Conservation (phyloP, 148 eudicot genomes). For the Camellia japonica region DNA sequence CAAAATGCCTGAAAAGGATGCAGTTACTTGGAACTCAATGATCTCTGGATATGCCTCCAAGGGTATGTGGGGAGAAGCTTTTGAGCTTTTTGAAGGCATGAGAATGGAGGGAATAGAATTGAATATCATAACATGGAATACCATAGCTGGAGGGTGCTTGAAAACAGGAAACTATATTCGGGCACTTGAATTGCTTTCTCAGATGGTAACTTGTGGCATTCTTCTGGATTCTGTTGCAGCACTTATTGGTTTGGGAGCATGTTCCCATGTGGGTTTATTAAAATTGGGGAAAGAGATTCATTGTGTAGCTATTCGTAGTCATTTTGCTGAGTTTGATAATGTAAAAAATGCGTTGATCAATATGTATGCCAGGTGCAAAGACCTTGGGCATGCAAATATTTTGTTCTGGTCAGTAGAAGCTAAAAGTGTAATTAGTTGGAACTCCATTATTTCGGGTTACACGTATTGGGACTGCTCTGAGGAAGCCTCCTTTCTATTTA, state of each 20-base stretch:
- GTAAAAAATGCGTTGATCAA: conserved; percentile 72
- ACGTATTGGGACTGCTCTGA: conserved; percentile 52
- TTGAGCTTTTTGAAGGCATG: conserved; percentile 57
- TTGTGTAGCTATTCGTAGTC: conserved; percentile 52
- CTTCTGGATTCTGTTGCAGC: conserved; percentile 65
- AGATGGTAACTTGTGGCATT: conserved; percentile 38
- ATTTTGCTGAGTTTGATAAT: conserved; percentile 44
- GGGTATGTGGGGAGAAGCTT: conserved; percentile 63
- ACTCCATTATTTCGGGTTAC: conserved; percentile 77
- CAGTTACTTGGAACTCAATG: conserved; percentile 82
- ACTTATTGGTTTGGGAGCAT: conserved; percentile 68
- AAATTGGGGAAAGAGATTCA: conserved; percentile 69
- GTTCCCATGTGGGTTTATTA: conserved; percentile 55
- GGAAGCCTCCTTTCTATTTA: conserved; percentile 68
- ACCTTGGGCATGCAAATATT: conserved; percentile 57
- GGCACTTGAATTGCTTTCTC: conserved; percentile 54
- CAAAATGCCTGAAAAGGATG: conserved; percentile 48
- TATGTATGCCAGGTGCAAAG: conserved; percentile 73
- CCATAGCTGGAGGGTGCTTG: conserved; percentile 72
- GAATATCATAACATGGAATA: conserved; percentile 71
- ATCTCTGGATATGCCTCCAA: conserved; percentile 63
- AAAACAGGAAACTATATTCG: conserved; percentile 50
- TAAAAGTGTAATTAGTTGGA: conserved; percentile 69
- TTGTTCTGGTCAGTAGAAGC: conserved; percentile 47
- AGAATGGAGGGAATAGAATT: conserved; percentile 33